Percentiles rank a stretch among this genome's conserved stretches.
Conservation (phyloP, 1,284 basidiomycete genomes). For the Microbotryum lychnidis-dioicae region DNA sequence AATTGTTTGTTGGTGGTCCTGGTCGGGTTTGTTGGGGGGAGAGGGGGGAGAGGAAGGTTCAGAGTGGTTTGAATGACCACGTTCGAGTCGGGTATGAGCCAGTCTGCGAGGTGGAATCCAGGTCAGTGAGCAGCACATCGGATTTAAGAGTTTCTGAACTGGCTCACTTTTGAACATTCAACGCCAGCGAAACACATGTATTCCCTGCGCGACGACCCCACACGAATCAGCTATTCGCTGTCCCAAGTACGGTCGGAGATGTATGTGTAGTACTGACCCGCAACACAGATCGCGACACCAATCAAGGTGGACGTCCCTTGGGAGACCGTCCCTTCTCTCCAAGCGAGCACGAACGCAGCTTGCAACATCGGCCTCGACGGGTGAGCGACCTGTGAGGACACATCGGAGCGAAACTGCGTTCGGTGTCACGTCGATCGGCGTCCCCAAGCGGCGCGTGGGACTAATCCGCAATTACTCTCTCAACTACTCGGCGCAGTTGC, state of each 20-base stretch:
- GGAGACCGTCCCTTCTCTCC: background rate
- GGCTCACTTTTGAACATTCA: conserved; percentile 4
- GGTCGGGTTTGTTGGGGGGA: no score
- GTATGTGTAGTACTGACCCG: background rate
- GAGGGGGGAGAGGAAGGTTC: no score
- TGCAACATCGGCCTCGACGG: background rate
- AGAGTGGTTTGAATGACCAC: background rate
- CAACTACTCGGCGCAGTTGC: no score
- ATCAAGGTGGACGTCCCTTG: conserved; percentile 2
- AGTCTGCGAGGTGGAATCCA: background rate
- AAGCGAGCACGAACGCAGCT: background rate
- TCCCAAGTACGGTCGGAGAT: no score
- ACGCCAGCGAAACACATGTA: background rate
- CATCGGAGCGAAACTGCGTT: no score
- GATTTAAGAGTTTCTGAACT: no score
- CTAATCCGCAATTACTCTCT: no score
- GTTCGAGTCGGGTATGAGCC: background rate
- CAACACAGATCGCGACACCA: conserved; percentile 10
- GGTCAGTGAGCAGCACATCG: background rate
- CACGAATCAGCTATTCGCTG: background rate
- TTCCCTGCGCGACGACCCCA: background rate
- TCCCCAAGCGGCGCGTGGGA: no score
- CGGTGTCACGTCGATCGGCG: no score
- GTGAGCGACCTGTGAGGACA: no score
- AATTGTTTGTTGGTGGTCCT: no score